Evolutionary conservation across 2,329 filamentous ascomycete species (phyloP).

Genomic region (Zalaria obscura): DNA sequence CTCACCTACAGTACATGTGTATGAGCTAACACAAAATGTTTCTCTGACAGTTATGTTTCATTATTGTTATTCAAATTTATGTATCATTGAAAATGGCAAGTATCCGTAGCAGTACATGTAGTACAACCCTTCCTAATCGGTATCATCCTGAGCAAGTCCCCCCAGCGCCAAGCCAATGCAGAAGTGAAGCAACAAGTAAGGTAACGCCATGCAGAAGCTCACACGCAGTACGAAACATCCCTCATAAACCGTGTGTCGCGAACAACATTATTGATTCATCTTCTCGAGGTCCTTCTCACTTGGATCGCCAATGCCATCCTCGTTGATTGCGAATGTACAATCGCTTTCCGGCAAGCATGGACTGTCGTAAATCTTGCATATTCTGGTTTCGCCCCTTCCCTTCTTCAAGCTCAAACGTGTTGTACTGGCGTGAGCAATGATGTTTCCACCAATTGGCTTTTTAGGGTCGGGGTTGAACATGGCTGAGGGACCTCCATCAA

Average conservation of each 20-base stretch:
- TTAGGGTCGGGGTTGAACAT: slow-evolving; percentile 99
- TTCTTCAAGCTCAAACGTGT: slow-evolving; percentile 93
- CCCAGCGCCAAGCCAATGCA: slow-evolving; percentile 4
- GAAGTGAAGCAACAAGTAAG: background rate
- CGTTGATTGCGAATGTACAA: slow-evolving; percentile 90
- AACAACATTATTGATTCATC: slow-evolving; percentile 16
- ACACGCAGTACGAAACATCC: slow-evolving; percentile 3
- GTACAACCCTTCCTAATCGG: background rate
- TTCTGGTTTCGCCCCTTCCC: slow-evolving; percentile 83
- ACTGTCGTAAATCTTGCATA: slow-evolving; percentile 99
- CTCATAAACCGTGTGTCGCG: background rate
- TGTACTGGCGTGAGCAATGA: slow-evolving; percentile 94
- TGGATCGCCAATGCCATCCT: slow-evolving; percentile 92
- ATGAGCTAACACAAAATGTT: no score
- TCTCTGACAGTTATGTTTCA: background rate
- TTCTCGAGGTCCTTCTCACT: slow-evolving; percentile 92
- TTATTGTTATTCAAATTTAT: background rate
- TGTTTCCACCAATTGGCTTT: slow-evolving; percentile 97
- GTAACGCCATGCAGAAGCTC: slow-evolving; percentile 4
- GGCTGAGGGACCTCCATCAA: slow-evolving; percentile 85
- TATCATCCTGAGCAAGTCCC: background rate
- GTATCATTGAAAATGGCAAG: background rate
- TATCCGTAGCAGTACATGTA: background rate
- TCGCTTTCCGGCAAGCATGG: slow-evolving; percentile 94
- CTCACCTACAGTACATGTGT: no score